Base-by-base conservation (phyloP, 805 yeast genomes). In the Pichia eremophila region DNA sequence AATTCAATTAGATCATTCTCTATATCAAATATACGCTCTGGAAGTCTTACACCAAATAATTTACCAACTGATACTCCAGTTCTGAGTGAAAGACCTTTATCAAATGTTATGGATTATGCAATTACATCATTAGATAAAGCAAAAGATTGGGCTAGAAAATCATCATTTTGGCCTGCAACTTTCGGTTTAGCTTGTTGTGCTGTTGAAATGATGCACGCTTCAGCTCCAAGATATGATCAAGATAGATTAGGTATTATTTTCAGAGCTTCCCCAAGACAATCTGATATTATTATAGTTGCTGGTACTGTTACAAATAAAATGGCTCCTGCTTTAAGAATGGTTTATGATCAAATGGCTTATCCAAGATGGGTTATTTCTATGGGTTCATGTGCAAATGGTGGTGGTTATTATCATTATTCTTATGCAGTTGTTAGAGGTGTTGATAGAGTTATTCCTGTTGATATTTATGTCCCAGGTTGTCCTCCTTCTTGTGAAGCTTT, bases 381-480 rank as follows among this genome's bases (percentile, higher is more conserved):
- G 95, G 95, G 95, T 43, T 83, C 91, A 8, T 86, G 95, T 70
- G 95, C 95, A 53, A 86, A 86, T 64, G 95, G 95, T 53, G 95
- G 95, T 51, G 95, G 95, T 34, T 86, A 86, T 69, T 86, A 86
- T 70, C 95, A 86, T 67, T 86, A 86, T 68, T 83, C 93, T 11
- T 86, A 86, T 69, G 77, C 89, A 39, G 95, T 87, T 27, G 95
- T 87, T 22, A 75, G 95, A 63, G 95, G 95, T 44, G 88, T 93
- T 61, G 95, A 86, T 71, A 72, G 95, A 62, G 74, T 86, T 48
- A 82, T 87, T 40, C 95, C 95, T 15, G 95, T 86, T 27, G 95
- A 86, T 65, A 83, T 86, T 39, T 86, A 87, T 61, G 95, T 86
- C 46, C 95, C 95, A 18, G 95, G 95, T 10, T 86, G 95, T 68